These are phyloP conservation scores for Hypholoma fasciculare DNA, from an alignment of 768 basidiomycete genomes.

Conservation along the genomic window DNA sequence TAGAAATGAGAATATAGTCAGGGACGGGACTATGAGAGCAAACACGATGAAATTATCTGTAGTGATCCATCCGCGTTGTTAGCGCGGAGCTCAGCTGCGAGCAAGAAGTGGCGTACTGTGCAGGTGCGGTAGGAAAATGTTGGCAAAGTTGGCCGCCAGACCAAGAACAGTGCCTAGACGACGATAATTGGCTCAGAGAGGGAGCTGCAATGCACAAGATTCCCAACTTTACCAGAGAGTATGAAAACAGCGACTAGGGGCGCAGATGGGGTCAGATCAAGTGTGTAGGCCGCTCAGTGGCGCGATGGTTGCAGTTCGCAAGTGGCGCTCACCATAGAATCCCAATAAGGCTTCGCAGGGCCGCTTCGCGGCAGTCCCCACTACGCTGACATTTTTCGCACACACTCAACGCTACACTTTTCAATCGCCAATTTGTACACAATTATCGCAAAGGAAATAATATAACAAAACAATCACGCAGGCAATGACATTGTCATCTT, in stretches of 20 bases:
- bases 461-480: no score
- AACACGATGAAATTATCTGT: constrained; percentile 74
- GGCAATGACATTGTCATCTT: no score
- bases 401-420: no score
- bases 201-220: background rate
- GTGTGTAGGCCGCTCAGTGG: background rate
- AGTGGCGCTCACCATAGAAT: constrained; percentile 45
- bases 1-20: constrained; percentile 65
- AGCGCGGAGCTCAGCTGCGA: background rate
- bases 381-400: no score
- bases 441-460: no score
- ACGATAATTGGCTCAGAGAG: background rate
- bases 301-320: background rate
- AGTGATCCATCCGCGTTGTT: background rate
- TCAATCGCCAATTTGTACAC: no score
- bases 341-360: constrained; percentile 19
- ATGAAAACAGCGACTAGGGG: constrained; percentile 42
- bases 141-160: constrained; percentile 65
- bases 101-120: constrained; percentile 47
- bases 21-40: constrained; percentile 60
- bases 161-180: constrained; percentile 58
- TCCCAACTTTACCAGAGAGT: constrained; percentile 37
- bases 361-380: no score
- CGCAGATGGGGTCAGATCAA: constrained; percentile 6
- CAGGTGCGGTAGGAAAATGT: constrained; percentile 61